These are phyloP conservation scores for Hemisphaericaspora subhashii DNA, from an alignment of 1,139 yeast species.

Conservation along the genomic window DNA sequence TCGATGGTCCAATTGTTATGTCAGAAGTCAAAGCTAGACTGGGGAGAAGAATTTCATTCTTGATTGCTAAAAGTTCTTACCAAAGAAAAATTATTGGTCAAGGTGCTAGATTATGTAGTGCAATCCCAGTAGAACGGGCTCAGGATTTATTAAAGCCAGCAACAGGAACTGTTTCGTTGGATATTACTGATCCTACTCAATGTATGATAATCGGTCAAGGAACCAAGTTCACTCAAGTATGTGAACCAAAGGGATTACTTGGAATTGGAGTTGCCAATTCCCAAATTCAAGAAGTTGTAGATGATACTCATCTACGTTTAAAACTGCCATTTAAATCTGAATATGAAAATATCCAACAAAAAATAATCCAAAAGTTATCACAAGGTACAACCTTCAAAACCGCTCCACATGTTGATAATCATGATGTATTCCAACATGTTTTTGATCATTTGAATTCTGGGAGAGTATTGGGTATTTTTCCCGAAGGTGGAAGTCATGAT, in stretches of 20 bases:
- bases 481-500: conserved; percentile 54
- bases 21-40: conserved; percentile 33
- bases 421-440: conserved; percentile 58
- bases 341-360: conserved; percentile 21
- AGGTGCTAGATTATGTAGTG: conserved; percentile 55
- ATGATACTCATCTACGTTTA: conserved; percentile 52
- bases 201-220: conserved; percentile 37
- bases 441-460: conserved; percentile 59
- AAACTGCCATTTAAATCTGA: conserved; percentile 49
- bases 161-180: conserved; percentile 44
- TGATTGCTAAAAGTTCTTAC: conserved; percentile 67
- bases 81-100: conserved; percentile 53
- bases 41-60: conserved; percentile 49
- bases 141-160: conserved; percentile 58
- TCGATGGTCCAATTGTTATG: conserved; percentile 45
- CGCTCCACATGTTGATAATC: conserved; percentile 67
- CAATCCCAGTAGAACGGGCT: conserved; percentile 74
- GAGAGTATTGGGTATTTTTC: conserved; percentile 67
- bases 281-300: conserved; percentile 50
- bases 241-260: conserved; percentile 53
- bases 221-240: conserved; percentile 48
- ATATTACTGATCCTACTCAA: conserved; percentile 30
- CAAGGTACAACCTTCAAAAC: conserved; percentile 53
- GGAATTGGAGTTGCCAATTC: conserved; percentile 62
- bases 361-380: conserved; percentile 36